These are phyloP conservation scores for Hypoxylon lienhwacheense DNA, from an alignment of 495 filamentous ascomycete genomes.

Conservation along the genomic window DNA sequence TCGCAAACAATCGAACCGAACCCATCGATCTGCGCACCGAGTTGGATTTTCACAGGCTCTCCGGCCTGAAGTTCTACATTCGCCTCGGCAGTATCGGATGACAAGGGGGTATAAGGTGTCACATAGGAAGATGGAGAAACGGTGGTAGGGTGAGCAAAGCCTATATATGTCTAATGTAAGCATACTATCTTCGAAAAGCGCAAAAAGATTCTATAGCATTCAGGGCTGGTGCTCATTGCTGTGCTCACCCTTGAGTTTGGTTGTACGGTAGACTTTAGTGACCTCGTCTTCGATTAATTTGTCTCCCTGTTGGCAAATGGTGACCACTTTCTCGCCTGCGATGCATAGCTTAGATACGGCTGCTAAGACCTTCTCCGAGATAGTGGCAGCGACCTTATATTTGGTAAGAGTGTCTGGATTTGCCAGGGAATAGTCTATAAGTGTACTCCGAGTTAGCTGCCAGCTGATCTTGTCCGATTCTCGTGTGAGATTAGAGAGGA, in stretches of 20 bases:
- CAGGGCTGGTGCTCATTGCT: background rate
- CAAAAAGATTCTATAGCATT: background rate
- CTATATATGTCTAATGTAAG: slow-evolving; percentile 46
- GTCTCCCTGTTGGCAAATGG: slow-evolving; percentile 93
- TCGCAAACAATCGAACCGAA: slow-evolving; percentile 97
- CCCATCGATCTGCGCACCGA: slow-evolving; percentile 97
- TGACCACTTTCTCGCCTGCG: slow-evolving; percentile 86
- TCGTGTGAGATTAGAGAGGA: too few species aligned
- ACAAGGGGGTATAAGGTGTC: slow-evolving; percentile 93
- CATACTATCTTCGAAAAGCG: slow-evolving; percentile 6
- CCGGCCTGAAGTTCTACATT: slow-evolving; percentile 73
- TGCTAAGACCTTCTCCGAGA: slow-evolving; percentile 92
- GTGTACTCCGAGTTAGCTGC: slow-evolving; percentile 19
- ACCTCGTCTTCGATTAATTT: slow-evolving; percentile 91
- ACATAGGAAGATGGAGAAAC: slow-evolving; percentile 92
- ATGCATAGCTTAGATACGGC: slow-evolving; percentile 78
- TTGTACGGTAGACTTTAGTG: slow-evolving; percentile 95
- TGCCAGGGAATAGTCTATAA: slow-evolving; percentile 84
- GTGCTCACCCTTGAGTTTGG: slow-evolving; percentile 88
- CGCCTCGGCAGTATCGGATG: slow-evolving; percentile 82
- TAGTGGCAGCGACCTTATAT: slow-evolving; percentile 93
- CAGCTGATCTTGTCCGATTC: slow-evolving; percentile 8
- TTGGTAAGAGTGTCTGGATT: slow-evolving; percentile 98
- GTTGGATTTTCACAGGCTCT: slow-evolving; percentile 91
- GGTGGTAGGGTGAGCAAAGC: slow-evolving; percentile 91